Conservation (phyloP, 805 yeast genomes). For the Pichia rugopelliculosa region DNA sequence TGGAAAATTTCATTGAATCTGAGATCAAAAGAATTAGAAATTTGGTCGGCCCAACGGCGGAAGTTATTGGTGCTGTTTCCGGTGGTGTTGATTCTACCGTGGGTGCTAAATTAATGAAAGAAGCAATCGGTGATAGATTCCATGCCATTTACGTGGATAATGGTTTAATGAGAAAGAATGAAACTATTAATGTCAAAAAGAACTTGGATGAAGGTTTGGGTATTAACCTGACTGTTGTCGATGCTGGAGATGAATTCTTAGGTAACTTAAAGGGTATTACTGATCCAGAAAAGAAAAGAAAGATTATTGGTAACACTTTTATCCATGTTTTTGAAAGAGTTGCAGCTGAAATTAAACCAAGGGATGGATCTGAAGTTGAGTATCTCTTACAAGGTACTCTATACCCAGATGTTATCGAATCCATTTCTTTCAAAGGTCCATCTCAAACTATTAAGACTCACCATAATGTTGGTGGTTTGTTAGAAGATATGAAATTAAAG, state of each 20-base stretch:
- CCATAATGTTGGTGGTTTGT: constrained; percentile 97
- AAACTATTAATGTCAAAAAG: constrained; percentile 80
- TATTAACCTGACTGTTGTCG: constrained; percentile 88
- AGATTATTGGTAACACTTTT: constrained; percentile 96
- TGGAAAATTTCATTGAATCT: constrained; percentile 95
- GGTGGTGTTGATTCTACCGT: constrained; percentile 99
- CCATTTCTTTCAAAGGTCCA: constrained; percentile 98
- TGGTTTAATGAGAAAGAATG: constrained; percentile 94
- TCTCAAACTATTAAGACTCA: constrained; percentile 99
- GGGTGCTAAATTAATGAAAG: constrained; percentile 96
- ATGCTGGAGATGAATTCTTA: constrained; percentile 87
- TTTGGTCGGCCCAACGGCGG: constrained; percentile 94
- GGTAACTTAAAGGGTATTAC: constrained; percentile 84
- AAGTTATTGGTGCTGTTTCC: constrained; percentile 98
- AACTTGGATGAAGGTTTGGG: constrained; percentile 91
- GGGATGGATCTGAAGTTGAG: constrained; percentile 84
- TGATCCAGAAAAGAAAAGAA: constrained; percentile 98
- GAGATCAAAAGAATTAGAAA: constrained; percentile 89
- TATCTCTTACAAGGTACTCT: constrained; percentile 93
- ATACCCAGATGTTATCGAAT: constrained; percentile 97
- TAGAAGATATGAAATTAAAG: constrained; percentile 97
- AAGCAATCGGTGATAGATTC: constrained; percentile 97
- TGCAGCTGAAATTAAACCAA: constrained; percentile 86
- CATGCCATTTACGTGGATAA: constrained; percentile 97
- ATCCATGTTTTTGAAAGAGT: constrained; percentile 95